phyloP scores from a whole-genome alignment of 129 eudicot species.

The Calendula officinalis region DNA sequence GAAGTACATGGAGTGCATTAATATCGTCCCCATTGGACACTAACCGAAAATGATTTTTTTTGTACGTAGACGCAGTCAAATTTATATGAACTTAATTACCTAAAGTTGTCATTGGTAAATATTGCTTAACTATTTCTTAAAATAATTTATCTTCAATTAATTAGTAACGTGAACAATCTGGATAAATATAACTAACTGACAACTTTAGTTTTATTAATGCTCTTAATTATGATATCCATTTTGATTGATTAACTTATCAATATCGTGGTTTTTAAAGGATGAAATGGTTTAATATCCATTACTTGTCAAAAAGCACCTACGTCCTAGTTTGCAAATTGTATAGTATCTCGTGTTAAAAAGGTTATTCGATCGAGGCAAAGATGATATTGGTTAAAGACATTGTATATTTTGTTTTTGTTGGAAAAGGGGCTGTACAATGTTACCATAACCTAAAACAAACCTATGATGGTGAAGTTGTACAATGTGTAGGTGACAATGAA shows the following conservation, averaged over 20 bases:
- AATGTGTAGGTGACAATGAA: conserved; percentile 37
- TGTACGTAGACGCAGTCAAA: neutral
- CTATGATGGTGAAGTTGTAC: conserved; percentile 30
- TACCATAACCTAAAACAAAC: conserved; percentile 29
- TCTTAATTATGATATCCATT: too few relatives aligned
- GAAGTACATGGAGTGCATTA: conserved; percentile 41
- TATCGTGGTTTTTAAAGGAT: too few relatives aligned
- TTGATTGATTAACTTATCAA: too few relatives aligned
- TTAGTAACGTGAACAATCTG: too few relatives aligned
- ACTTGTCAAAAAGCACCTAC: neutral
- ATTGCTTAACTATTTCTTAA: too few relatives aligned
- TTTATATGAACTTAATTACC: neutral
- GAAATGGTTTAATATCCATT: neutral
- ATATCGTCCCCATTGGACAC: conserved; percentile 29
- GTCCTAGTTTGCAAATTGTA: neutral
- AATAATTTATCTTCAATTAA: too few relatives aligned
- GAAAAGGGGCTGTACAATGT: conserved; percentile 22
- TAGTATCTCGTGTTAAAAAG: conserved; percentile 15
- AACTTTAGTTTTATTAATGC: too few relatives aligned
- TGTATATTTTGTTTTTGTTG: conserved; percentile 16
- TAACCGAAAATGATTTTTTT: conserved; percentile 27
- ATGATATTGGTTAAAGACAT: neutral
- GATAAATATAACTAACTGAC: too few relatives aligned
- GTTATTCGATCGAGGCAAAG: conserved; percentile 6
- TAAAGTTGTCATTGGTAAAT: too few relatives aligned